A percentile compares a stretch with the other conserved stretches of the same genome.
phyloP scores from a whole-genome alignment of 1,284 basidiomycete species.

The Bjerkandera adusta region DNA sequence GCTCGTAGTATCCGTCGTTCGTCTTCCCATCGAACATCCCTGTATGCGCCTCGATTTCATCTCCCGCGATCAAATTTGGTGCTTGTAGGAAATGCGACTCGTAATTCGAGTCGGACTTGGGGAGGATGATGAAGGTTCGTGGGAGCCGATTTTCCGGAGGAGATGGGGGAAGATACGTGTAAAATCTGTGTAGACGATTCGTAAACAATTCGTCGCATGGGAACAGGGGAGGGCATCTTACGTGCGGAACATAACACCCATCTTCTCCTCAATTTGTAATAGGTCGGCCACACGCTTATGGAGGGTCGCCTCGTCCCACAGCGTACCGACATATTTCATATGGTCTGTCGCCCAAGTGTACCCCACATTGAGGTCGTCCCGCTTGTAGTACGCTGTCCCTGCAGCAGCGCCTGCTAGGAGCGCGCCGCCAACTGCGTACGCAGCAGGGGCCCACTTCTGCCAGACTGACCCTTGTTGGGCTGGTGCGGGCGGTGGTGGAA shows the following conservation, averaged over 20 bases:
- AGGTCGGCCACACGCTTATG: constrained; percentile 62
- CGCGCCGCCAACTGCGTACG: constrained; percentile 65
- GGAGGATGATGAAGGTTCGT: constrained; percentile 79
- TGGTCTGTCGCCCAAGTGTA: constrained; percentile 86
- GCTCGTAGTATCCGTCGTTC: constrained; percentile 90
- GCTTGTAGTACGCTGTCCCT: constrained; percentile 79
- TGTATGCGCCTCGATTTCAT: constrained; percentile 87
- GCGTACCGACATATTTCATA: constrained; percentile 84
- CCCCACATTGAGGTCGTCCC: constrained; percentile 68
- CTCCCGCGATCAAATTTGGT: constrained; percentile 63
- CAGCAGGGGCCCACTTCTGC: constrained; percentile 63
- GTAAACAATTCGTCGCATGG: background rate
- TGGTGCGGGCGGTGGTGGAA: constrained; percentile 25
- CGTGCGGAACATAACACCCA: constrained; percentile 75
- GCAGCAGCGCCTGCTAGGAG: constrained; percentile 82
- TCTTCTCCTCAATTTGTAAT: constrained; percentile 53
- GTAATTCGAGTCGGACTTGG: constrained; percentile 49
- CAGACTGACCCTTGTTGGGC: constrained; percentile 40
- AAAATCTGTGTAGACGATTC: constrained; percentile 53
- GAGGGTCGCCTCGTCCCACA: constrained; percentile 81
- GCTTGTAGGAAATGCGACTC: constrained; percentile 59
- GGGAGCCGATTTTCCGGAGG: constrained; percentile 48
- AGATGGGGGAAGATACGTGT: constrained; percentile 68
- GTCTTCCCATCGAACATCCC: constrained; percentile 83
- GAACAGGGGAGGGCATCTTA: constrained; percentile 41